phyloP scores from a whole-genome alignment of 331 rosid genomes.

The Acacia concinna region DNA sequence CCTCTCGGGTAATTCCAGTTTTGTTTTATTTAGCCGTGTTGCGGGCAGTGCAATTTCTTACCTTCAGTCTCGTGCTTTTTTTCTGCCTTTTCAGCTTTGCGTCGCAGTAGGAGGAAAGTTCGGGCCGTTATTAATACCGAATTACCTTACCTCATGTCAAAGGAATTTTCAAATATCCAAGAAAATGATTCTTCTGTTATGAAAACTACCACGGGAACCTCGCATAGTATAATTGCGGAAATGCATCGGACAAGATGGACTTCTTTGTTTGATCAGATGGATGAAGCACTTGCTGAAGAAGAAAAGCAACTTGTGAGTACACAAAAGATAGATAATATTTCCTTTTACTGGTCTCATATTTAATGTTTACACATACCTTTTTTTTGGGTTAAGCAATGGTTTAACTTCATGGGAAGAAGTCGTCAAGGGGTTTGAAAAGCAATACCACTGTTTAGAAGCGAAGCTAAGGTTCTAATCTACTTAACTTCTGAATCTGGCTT shows the following conservation, averaged over 20 bases:
- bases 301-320: constrained; percentile 89
- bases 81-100: constrained; percentile 61
- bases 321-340: neutral
- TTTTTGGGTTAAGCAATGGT: constrained; percentile 1
- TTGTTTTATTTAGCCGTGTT: constrained; percentile 15
- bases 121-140: constrained; percentile 75
- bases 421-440: neutral
- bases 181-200: constrained; percentile 43
- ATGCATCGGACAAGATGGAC: constrained; percentile 85
- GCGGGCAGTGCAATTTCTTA: constrained; percentile 21
- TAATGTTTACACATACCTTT: constrained; percentile 6
- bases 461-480: constrained; percentile 19
- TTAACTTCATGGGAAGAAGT: neutral
- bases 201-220: constrained; percentile 35
- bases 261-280: constrained; percentile 80
- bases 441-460: neutral
- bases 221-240: constrained; percentile 52
- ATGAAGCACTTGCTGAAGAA: constrained; percentile 82
- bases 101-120: constrained; percentile 84
- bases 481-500: neutral
- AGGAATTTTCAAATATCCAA: constrained; percentile 62
- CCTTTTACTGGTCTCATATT: neutral
- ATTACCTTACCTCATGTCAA: constrained; percentile 71
- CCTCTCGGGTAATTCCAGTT: constrained; percentile 62
- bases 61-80: constrained; percentile 14